These are phyloP conservation scores for Kwoniella dejecticola DNA, from an alignment of 768 basidiomycete species.

Conservation along the genomic window DNA sequence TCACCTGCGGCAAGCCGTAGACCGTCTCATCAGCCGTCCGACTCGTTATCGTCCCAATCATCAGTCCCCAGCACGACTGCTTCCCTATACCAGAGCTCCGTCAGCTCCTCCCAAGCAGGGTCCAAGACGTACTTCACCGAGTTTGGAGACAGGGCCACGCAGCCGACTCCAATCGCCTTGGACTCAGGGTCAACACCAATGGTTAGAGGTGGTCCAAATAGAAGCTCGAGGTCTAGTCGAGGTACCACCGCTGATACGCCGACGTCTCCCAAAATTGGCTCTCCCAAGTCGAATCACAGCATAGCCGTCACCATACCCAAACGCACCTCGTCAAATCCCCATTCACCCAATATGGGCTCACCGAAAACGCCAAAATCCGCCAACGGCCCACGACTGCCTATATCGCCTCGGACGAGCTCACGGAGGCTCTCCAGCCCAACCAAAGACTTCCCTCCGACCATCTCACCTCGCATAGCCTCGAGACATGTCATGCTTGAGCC, in stretches of 20 bases:
- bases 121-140: constrained; percentile 5
- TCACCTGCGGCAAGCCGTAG: constrained; percentile 9
- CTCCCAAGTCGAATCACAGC: neutral
- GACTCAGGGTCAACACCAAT: constrained; percentile 5
- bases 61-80: neutral
- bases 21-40: constrained; percentile 15
- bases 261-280: neutral
- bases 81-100: neutral
- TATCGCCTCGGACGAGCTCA: constrained; percentile 13
- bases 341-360: too few relatives aligned
- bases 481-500: neutral
- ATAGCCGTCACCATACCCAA: constrained; percentile 11
- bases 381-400: constrained; percentile 8
- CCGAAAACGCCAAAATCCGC: constrained; percentile 5
- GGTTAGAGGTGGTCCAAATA: constrained; percentile 2
- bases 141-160: constrained; percentile 14
- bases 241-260: neutral
- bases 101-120: neutral
- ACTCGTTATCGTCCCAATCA: constrained; percentile 5
- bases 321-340: constrained; percentile 7
- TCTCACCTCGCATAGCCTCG: neutral
- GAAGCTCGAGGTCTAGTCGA: constrained; percentile 7
- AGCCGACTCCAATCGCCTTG: constrained; percentile 1
- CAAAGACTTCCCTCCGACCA: neutral
- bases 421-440: neutral